phyloP scores from a whole-genome alignment of 2,329 filamentous ascomycete genomes.

The Fusarium floridanum region DNA sequence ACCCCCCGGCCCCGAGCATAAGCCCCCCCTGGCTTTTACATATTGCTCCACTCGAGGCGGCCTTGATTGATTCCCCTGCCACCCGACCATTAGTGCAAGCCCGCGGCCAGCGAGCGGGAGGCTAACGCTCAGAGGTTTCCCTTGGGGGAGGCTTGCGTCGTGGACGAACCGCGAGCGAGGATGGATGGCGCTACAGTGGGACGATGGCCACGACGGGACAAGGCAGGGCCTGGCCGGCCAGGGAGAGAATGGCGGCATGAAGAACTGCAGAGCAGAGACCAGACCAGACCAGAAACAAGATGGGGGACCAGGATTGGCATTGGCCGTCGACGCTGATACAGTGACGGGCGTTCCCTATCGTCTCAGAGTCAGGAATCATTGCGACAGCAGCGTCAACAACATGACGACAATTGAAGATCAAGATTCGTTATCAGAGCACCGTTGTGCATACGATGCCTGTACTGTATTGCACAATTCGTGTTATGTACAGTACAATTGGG shows the following conservation, averaged over 20 bases:
- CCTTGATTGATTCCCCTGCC: conserved; percentile 19
- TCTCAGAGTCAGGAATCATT: conserved; percentile 40
- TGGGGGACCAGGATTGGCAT: conserved; percentile 16
- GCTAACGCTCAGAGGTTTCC: conserved; percentile 15
- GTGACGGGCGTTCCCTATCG: conserved; percentile 20
- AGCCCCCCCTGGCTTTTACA: not conserved
- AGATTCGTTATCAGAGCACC: conserved; percentile 31
- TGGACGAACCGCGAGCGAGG: conserved; percentile 30
- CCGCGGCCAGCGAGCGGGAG: conserved; percentile 10
- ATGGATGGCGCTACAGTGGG: conserved; percentile 45
- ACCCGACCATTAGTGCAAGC: conserved; percentile 6
- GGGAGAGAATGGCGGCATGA: conserved; percentile 37
- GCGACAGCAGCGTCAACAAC: conserved; percentile 34
- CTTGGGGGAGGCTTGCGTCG: conserved; percentile 28
- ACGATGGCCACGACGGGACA: conserved; percentile 38
- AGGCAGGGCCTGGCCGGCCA: conserved; percentile 11
- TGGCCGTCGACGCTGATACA: conserved; percentile 34
- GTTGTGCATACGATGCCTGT: not conserved
- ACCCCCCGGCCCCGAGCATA: conserved; percentile 12
- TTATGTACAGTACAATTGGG: conserved; percentile 11
- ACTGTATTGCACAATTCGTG: conserved; percentile 34
- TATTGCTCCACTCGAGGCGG: conserved; percentile 14
- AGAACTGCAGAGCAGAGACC: conserved; percentile 7
- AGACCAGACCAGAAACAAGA: conserved; percentile 30
- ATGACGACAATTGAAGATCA: conserved; percentile 29